Conservation (phyloP, 2,329 filamentous ascomycete genomes). For the Colletotrichum sp. region DNA sequence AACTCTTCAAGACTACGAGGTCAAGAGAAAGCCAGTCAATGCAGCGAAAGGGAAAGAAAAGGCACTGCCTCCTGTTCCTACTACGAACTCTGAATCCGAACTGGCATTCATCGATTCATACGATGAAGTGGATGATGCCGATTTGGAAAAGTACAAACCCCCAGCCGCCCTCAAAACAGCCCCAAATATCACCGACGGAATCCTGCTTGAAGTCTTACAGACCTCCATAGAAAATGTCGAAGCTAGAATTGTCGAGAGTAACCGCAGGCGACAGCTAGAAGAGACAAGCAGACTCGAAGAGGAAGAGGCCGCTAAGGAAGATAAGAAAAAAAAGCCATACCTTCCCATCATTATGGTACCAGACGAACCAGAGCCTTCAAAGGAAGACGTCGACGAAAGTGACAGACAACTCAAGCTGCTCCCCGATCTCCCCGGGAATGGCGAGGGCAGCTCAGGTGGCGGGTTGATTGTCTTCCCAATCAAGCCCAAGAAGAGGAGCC, state of each 20-base stretch:
- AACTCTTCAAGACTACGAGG: slow-evolving; percentile 23
- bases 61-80: background rate
- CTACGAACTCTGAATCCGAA: slow-evolving; percentile 21
- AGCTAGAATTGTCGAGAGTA: slow-evolving; percentile 36
- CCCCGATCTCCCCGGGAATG: background rate
- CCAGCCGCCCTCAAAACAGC: slow-evolving; percentile 45
- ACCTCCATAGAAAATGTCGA: slow-evolving; percentile 52
- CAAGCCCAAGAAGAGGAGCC: slow-evolving; percentile 30
- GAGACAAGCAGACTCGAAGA: slow-evolving; percentile 28
- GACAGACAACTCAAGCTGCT: background rate
- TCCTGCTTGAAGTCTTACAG: slow-evolving; percentile 45
- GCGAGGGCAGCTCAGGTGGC: background rate
- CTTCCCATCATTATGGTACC: slow-evolving; percentile 35
- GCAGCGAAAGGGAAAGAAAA: background rate
- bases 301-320: slow-evolving; percentile 10
- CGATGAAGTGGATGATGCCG: slow-evolving; percentile 32
- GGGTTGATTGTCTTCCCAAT: slow-evolving; percentile 11
- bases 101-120: slow-evolving; percentile 27
- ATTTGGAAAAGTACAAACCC: slow-evolving; percentile 54
- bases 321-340: slow-evolving; percentile 39
- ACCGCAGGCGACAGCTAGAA: slow-evolving; percentile 30
- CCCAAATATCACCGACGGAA: slow-evolving; percentile 41
- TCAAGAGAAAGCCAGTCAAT: background rate
- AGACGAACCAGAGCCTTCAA: background rate
- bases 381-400: background rate